Conservation (phyloP, 345 rosid genomes). For the Erodium maritimum region DNA sequence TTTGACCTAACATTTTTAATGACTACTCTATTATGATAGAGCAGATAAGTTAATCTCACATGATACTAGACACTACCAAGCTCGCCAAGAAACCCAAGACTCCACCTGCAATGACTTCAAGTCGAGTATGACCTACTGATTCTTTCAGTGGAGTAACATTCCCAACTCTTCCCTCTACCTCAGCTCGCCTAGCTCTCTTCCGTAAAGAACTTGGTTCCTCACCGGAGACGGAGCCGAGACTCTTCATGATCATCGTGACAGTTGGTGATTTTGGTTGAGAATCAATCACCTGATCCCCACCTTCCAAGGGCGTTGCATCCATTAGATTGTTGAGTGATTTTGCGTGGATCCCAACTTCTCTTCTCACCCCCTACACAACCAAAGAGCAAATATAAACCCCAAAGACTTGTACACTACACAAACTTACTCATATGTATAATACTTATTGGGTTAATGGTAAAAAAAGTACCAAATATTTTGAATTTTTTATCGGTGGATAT, state of each 20-base stretch:
- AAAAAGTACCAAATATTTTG: too few relatives aligned
- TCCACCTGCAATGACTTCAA: conserved; percentile 78
- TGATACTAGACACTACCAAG: conserved; percentile 25
- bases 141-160: conserved; percentile 40
- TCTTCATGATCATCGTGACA: background rate
- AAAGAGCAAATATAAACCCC: background rate
- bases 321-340: conserved; percentile 41
- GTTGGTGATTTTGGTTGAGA: conserved; percentile 5
- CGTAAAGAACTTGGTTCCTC: conserved; percentile 13
- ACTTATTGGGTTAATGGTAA: too few relatives aligned
- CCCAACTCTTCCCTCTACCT: conserved; percentile 4
- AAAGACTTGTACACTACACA: background rate
- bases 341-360: conserved; percentile 92
- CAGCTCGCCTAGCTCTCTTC: conserved; percentile 13
- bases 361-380: conserved; percentile 62
- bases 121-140: conserved; percentile 72
- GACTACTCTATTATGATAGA: too few relatives aligned
- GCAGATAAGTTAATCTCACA: conserved; percentile 4
- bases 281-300: conserved; percentile 15
- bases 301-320: conserved; percentile 5
- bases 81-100: conserved; percentile 57
- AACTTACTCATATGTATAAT: background rate
- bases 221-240: conserved; percentile 5
- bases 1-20: too few relatives aligned
- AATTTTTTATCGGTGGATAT: too few relatives aligned